phyloP scores from a whole-genome alignment of 1,139 yeast species.

The Magnusiomyces tetraspermus region DNA sequence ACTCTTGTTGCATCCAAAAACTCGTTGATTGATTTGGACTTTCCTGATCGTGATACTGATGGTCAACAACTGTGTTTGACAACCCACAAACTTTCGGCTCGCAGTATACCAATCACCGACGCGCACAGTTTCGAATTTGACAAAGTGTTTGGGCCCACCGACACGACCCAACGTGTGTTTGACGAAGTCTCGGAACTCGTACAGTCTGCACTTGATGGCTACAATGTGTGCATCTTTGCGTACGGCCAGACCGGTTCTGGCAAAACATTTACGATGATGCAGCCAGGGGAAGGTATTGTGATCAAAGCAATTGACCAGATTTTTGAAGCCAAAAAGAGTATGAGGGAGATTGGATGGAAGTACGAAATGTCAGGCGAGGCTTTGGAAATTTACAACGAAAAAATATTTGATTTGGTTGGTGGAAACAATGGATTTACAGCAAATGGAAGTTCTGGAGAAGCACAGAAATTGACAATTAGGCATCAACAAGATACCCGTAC shows the following conservation, averaged over 20 bases:
- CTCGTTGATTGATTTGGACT: constrained; percentile 32
- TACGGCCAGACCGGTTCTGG: constrained; percentile 32
- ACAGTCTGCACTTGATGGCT: constrained; percentile 83
- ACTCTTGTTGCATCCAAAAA: constrained; percentile 17
- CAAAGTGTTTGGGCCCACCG: constrained; percentile 52
- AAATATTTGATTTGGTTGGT: constrained; percentile 56
- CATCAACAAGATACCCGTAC: constrained; percentile 49
- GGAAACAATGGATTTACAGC: not conserved
- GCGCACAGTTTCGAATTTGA: constrained; percentile 59
- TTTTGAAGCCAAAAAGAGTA: constrained; percentile 46
- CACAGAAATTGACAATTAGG: constrained; percentile 55
- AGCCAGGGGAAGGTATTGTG: constrained; percentile 68
- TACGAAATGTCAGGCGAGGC: constrained; percentile 66
- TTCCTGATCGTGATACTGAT: constrained; percentile 47
- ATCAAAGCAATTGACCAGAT: constrained; percentile 69
- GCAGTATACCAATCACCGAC: constrained; percentile 20
- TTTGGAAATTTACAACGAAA: constrained; percentile 83
- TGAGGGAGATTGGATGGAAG: constrained; percentile 54
- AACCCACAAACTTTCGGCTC: constrained; percentile 20
- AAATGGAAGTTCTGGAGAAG: not conserved
- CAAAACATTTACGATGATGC: constrained; percentile 32
- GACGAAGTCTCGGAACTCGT: constrained; percentile 79
- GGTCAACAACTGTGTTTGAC: constrained; percentile 33
- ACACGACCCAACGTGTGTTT: constrained; percentile 56
- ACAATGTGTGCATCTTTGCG: constrained; percentile 29